Base-by-base conservation (phyloP, 495 filamentous ascomycete genomes). In the Neurospora sp. region DNA sequence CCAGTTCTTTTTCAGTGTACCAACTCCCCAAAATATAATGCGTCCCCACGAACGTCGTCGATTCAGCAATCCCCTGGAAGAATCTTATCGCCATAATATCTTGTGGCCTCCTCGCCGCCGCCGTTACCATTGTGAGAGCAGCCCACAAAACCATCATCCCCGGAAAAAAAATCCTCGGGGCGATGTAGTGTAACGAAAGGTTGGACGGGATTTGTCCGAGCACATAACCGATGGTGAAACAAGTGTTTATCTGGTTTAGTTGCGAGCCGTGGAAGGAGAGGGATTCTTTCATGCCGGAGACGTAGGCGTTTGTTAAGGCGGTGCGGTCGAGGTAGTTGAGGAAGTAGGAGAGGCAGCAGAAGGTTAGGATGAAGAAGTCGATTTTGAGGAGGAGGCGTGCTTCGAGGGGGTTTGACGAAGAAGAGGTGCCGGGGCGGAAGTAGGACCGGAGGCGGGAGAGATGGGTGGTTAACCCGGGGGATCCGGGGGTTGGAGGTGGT, bases 21-120 rank as follows among this genome's bases (percentile, higher is more conserved):
- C 90, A 92, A 0, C 85, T 85, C 3, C 90, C 89, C 3, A 92
- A 81, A 76, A 92, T 87, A 75, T 90, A 91, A 44, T 90, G 89
- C 0, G 87, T 90, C 18, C 90, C 89, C 7, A 88, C 85, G 69
- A 91, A 92, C 11, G 86, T 89, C 71, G 81, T 86, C 0, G 87
- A 81, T 78, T 92, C 90, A 41, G 84, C 83, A 11, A 90, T 77
- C n/a, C 88, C 90, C 76, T 89, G 86, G 76, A 92, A 90, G 83
- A 92, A 91, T 5, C 90, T 88, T 74, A 92, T 89, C 1, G 86
- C 88, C 85, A 89, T 89, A 74, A 92, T 88, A n/a, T 85, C 78
- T 48, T 84, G 79, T 0, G 86, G 86, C 3, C 79, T 82, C 7
- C 84, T 83, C 4, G 82, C 84, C 0, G 84, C 83, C 1, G 88